Evolutionary conservation across 2,329 filamentous ascomycete species (phyloP).

Genomic region (Aspergillus quadrilineatus): DNA sequence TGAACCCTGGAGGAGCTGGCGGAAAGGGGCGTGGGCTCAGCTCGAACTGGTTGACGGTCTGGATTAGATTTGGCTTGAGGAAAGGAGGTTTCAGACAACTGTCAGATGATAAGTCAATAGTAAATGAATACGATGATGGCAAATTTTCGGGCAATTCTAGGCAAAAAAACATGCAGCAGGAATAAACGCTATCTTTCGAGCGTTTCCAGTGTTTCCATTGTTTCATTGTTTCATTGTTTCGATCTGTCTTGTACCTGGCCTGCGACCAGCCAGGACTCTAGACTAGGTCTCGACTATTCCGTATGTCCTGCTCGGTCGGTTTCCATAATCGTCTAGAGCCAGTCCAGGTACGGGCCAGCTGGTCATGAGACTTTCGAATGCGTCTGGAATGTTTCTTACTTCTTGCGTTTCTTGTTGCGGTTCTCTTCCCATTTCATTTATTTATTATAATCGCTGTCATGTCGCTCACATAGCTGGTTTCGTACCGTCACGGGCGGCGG

Average conservation of each 20-base stretch:
- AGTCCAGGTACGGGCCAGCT: background rate
- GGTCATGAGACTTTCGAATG: background rate
- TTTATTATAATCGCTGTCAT: too few species aligned
- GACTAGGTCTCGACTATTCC: too few species aligned
- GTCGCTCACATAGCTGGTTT: background rate
- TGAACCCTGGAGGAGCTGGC: slow-evolving; percentile 15
- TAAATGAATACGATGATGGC: background rate
- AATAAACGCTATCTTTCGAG: background rate
- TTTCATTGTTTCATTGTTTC: too few species aligned
- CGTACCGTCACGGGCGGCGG: background rate
- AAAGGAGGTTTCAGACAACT: background rate
- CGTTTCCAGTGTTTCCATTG: too few species aligned
- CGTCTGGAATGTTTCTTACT: background rate
- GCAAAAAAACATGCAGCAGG: background rate
- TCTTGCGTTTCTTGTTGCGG: background rate
- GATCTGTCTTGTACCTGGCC: too few species aligned
- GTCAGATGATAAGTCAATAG: background rate
- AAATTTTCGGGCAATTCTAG: background rate
- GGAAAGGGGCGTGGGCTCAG: background rate
- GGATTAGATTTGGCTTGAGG: background rate
- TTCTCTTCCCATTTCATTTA: too few species aligned
- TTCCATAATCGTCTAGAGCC: background rate
- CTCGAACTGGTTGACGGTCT: background rate
- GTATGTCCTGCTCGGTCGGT: background rate
- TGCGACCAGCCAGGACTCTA: too few species aligned